Conservation (phyloP, 176 grass and related monocot genomes). For the Guadua angustifolia region DNA sequence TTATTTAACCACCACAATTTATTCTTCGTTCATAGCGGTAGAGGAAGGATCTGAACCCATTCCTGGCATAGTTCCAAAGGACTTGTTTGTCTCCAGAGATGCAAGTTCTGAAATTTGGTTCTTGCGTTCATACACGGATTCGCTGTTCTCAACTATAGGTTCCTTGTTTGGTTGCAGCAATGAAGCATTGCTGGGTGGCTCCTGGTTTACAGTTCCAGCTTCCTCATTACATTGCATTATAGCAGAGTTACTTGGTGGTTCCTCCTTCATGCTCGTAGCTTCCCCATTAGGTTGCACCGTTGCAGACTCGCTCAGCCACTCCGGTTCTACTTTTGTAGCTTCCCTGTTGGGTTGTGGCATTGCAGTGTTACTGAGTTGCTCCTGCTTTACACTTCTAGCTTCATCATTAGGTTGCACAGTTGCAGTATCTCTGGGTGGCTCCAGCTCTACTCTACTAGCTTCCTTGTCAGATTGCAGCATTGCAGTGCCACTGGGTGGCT, state of each 20-base stretch:
- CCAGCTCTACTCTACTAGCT: constrained; percentile 11
- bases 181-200: constrained; percentile 27
- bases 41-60: background rate
- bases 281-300: constrained; percentile 8
- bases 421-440: constrained; percentile 13
- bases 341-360: background rate
- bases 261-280: constrained; percentile 8
- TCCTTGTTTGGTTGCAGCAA: constrained; percentile 24
- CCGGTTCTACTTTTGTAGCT: constrained; percentile 3
- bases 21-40: background rate
- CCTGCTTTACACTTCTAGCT: background rate
- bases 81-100: constrained; percentile 12
- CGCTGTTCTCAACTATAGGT: constrained; percentile 18
- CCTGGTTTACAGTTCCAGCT: background rate
- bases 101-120: background rate
- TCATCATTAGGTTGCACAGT: constrained; percentile 2
- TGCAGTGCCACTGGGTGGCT: background rate
- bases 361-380: background rate
- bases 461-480: background rate
- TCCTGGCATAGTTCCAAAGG: background rate
- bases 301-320: background rate
- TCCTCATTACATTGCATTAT: background rate
- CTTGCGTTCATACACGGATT: background rate
- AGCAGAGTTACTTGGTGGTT: background rate
- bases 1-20: constrained; percentile 25